These are phyloP conservation scores for Monascus ruber DNA, from an alignment of 2,329 filamentous ascomycete genomes.

Conservation along the genomic window DNA sequence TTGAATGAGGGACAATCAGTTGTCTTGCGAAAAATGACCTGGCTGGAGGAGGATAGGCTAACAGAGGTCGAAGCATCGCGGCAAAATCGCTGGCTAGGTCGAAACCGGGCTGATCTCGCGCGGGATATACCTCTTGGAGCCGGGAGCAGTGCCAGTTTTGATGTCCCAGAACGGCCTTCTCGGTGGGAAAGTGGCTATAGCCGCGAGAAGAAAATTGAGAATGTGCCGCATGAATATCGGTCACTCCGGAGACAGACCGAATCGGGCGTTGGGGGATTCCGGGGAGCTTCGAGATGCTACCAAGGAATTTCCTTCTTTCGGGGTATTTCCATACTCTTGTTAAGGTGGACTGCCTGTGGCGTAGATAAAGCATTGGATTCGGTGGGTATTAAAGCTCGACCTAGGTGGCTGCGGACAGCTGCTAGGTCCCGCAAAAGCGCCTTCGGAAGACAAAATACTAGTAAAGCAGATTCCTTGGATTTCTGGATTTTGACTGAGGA, in stretches of 20 bases:
- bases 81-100: constrained; percentile 12
- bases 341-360: constrained; percentile 47
- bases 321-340: constrained; percentile 57
- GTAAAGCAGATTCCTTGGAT: constrained; percentile 26
- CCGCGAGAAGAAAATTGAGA: constrained; percentile 35
- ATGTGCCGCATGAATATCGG: constrained; percentile 21
- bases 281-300: constrained; percentile 67
- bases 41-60: constrained; percentile 80
- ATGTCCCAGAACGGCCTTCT: constrained; percentile 17
- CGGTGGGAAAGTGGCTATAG: constrained; percentile 37
- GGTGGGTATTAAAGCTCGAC: constrained; percentile 50
- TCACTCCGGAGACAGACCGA: constrained; percentile 25
- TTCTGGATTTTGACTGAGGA: constrained; percentile 45
- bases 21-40: constrained; percentile 64
- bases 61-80: constrained; percentile 56
- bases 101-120: constrained; percentile 7
- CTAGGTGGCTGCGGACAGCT: constrained; percentile 47
- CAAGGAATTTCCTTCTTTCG: constrained; percentile 62
- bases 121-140: constrained; percentile 17
- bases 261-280: constrained; percentile 62
- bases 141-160: constrained; percentile 23
- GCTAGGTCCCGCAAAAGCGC: constrained; percentile 17
- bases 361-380: constrained; percentile 44
- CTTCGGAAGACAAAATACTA: constrained; percentile 5
- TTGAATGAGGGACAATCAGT: constrained; percentile 78